These are phyloP conservation scores for Fraxinus baroniana DNA, from an alignment of 305 asterid species.

Conservation along the genomic window DNA sequence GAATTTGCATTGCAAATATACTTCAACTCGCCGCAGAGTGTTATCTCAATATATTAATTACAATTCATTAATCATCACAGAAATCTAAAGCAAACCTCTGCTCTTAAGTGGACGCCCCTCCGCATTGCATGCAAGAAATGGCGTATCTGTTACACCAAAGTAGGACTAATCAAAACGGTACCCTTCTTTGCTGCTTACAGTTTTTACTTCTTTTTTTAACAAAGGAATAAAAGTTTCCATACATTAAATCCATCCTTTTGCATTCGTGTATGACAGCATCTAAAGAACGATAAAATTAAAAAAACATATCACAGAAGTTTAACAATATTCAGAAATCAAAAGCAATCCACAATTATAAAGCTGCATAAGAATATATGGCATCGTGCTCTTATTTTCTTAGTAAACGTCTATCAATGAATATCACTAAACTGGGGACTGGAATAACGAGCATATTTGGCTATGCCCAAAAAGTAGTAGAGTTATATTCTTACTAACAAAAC, in stretches of 20 bases:
- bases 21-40: background rate
- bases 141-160: constrained; percentile 37
- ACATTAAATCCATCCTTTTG: background rate
- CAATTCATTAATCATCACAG: background rate
- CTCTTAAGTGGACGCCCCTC: constrained; percentile 31
- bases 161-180: background rate
- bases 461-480: background rate
- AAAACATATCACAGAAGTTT: background rate
- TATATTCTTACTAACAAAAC: background rate
- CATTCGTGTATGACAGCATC: background rate
- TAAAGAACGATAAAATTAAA: no score
- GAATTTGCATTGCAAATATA: background rate
- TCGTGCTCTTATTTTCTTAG: background rate
- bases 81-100: constrained; percentile 37
- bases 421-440: no score
- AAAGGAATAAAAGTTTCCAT: background rate
- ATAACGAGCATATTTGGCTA: no score
- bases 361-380: background rate
- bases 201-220: background rate
- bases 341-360: background rate
- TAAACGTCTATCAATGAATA: no score
- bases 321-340: background rate
- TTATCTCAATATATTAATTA: background rate
- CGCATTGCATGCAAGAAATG: constrained; percentile 42
- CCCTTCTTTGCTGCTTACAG: background rate